Evolutionary conservation across 2,329 filamentous ascomycete species (phyloP).

Genomic region (Aspergillus tubingensis): DNA sequence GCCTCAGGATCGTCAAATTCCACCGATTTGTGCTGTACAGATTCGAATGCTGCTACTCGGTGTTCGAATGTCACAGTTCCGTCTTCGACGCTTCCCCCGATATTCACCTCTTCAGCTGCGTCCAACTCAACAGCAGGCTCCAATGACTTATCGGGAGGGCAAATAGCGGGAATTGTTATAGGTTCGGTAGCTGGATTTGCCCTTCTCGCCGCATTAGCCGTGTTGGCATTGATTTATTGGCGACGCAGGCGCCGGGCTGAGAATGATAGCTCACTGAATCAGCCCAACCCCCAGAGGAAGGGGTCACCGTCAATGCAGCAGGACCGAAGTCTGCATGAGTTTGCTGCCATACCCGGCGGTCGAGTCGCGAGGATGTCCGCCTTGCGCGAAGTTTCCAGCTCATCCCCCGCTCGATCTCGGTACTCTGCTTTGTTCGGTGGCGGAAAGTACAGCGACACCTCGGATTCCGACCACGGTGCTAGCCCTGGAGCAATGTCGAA

Average conservation of each 20-base stretch:
- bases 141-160: conserved; percentile 71
- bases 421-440: conserved; percentile 52
- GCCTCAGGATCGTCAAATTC: conserved; percentile 79
- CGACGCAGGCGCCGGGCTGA: conserved; percentile 60
- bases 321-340: conserved; percentile 51
- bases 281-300: conserved; percentile 69
- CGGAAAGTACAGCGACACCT: conserved; percentile 53
- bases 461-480: conserved; percentile 66
- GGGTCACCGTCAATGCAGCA: conserved; percentile 48
- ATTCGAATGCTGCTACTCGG: conserved; percentile 69
- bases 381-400: conserved; percentile 71
- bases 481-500: conserved; percentile 70
- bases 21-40: conserved; percentile 93
- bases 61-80: conserved; percentile 80
- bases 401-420: conserved; percentile 59
- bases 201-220: conserved; percentile 67
- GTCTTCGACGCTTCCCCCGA: conserved; percentile 60
- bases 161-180: conserved; percentile 87
- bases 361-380: conserved; percentile 96
- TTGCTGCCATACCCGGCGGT: conserved; percentile 78
- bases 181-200: conserved; percentile 72
- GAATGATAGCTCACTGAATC: conserved; percentile 81
- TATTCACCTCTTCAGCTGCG: conserved; percentile 66
- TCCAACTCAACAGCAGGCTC: conserved; percentile 55
- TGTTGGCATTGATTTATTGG: conserved; percentile 59